A percentile compares a stretch with the other conserved stretches of the same genome.
These are phyloP conservation scores for Termitomyces sp. DNA, from an alignment of 768 basidiomycete species.

Conservation along the genomic window DNA sequence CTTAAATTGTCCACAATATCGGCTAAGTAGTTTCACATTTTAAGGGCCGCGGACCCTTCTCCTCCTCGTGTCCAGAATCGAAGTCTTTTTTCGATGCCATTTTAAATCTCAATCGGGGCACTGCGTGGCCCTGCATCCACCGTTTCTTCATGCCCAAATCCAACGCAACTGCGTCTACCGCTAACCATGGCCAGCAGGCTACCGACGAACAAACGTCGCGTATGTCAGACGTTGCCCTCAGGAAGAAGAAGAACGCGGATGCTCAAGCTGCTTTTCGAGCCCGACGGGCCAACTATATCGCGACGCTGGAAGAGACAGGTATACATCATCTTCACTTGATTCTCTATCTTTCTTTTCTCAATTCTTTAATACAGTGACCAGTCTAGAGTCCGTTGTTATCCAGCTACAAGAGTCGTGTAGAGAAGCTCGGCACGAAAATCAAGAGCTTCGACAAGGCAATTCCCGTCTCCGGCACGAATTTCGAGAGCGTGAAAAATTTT, in stretches of 20 bases:
- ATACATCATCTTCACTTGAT: slow-evolving; percentile 5
- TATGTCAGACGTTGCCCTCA: slow-evolving; percentile 61
- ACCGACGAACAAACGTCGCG: slow-evolving; percentile 31
- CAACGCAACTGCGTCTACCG: slow-evolving; percentile 22
- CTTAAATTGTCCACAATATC: slow-evolving; percentile 46
- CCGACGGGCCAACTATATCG: slow-evolving; percentile 79
- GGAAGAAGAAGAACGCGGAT: slow-evolving; percentile 88
- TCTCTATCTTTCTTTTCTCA: slow-evolving; percentile 9
- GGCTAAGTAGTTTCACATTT: slow-evolving; percentile 36
- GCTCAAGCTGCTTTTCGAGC: slow-evolving; percentile 84
- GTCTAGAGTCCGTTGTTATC: slow-evolving; percentile 77
- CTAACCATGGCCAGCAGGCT: slow-evolving; percentile 27
- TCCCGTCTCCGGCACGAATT: slow-evolving; percentile 55
- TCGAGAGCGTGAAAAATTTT: slow-evolving; percentile 69
- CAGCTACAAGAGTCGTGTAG: slow-evolving; percentile 79
- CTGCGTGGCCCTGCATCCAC: slow-evolving; percentile 16
- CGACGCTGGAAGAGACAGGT: slow-evolving; percentile 82
- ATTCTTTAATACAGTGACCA: slow-evolving; percentile 50
- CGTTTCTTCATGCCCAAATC: slow-evolving; percentile 38
- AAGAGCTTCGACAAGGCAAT: slow-evolving; percentile 63
- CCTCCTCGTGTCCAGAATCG: slow-evolving; percentile 65
- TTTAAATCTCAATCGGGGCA: slow-evolving; percentile 39
- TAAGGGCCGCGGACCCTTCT: slow-evolving; percentile 47
- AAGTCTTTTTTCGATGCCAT: slow-evolving; percentile 57
- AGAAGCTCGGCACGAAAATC: slow-evolving; percentile 54